These are phyloP conservation scores for Geranium brycei DNA, from an alignment of 345 rosid genomes.

Conservation along the genomic window DNA sequence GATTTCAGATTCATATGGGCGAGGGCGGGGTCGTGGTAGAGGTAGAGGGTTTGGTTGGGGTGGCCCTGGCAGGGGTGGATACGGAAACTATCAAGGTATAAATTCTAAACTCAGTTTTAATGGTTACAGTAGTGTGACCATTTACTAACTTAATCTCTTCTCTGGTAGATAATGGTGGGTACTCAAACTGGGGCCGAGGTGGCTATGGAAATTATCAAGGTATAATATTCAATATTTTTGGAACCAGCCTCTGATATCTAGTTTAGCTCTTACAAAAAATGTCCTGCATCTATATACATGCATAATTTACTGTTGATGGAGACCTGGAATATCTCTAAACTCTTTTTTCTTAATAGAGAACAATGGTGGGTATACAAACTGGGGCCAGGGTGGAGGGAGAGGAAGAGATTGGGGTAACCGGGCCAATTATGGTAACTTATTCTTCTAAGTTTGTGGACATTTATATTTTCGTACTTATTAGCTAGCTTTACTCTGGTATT, in stretches of 20 bases:
- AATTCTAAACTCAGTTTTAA: not conserved
- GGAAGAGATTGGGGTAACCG: conserved; percentile 9
- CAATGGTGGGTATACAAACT: conserved; percentile 17
- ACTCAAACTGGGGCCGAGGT: conserved; percentile 10
- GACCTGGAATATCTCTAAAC: not conserved
- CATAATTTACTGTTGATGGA: not conserved
- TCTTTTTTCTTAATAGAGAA: not conserved
- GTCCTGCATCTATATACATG: not conserved
- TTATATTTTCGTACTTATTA: not conserved
- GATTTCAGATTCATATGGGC: conserved; percentile 32
- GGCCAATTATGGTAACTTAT: conserved; percentile 35
- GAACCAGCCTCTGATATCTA: not conserved
- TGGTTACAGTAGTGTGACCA: not conserved
- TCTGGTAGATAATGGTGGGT: conserved; percentile 14
- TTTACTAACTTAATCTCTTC: not conserved
- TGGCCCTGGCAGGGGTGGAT: conserved; percentile 29
- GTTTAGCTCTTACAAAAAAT: not conserved
- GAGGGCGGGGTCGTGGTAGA: conserved; percentile 33
- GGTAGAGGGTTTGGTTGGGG: conserved; percentile 31
- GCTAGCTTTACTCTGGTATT: conserved; percentile 1
- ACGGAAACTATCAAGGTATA: conserved; percentile 25
- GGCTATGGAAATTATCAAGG: conserved; percentile 3
- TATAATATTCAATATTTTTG: not conserved
- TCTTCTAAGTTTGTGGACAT: not conserved
- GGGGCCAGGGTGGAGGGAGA: conserved; percentile 35